Evolutionary conservation across 2,329 filamentous ascomycete genomes (phyloP), one percentile per base, ranked within the genome.

Genomic region (Epichloe uncinata): DNA sequence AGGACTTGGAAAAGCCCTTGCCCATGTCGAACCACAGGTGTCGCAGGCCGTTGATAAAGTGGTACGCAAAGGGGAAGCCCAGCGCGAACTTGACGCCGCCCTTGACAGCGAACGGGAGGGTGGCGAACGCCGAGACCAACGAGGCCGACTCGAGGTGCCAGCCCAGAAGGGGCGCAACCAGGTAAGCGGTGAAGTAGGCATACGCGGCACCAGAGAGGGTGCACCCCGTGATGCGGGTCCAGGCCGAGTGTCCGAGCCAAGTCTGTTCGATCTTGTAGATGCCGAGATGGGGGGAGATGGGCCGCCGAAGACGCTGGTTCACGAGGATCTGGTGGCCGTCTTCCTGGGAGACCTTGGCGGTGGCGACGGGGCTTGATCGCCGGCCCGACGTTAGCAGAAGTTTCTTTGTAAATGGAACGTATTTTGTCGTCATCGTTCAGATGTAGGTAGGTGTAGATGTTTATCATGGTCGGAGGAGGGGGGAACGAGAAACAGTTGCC

Each of bases 221-320:
- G 63, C 76, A 70, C 61, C 87, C 90, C n/a, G 87, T 91, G 71
- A 95, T 81, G 62, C 90, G 88, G 73, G 89, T 86, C 69, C 87
- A 76, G 57, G 77, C 75, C 51, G 74, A 81, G 59, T 81, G 82
- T 58, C 77, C 75, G 68, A 87, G 83, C 84, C 83, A 95, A 60
- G 87, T 93, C 71, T 96, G 85, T 68, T 87, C 81, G 53, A 84
- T 79, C 67, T 81, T 78, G 81, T 96, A 96, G 78, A 94, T 90
- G 62, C 71, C 66, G 55, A 96, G 79, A 66, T 96, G 89, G 50
- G 90, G 22, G 43, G 87, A 78, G 60, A 95, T 76, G 64, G 90
- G 90, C 48, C 90, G 90, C 62, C 77, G 70, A 50, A 84, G 76
- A 61, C 90, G 90, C 74, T 96, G 90, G 63, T 80, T 73, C 61